Conservation (phyloP, 805 yeast species). For the Candida silvicultrix region DNA sequence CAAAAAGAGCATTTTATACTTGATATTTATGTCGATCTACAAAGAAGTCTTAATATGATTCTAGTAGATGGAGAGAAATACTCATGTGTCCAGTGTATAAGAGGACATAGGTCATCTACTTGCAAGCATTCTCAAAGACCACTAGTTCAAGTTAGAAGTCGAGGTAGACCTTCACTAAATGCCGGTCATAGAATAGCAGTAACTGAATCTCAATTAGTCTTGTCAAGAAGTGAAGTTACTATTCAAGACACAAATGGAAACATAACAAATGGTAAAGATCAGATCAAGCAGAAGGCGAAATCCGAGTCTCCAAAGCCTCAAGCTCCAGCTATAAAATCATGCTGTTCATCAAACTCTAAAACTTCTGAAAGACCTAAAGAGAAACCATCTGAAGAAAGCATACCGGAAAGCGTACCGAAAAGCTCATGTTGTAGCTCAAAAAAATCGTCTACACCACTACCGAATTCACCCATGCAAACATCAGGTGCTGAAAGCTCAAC, state of each 20-base stretch:
- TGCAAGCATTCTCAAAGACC: slow-evolving; percentile 74
- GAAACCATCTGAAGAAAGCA: background rate
- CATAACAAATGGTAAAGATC: background rate
- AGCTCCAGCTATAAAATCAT: background rate
- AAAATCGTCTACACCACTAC: background rate
- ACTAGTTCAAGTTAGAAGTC: slow-evolving; percentile 64
- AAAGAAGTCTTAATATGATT: slow-evolving; percentile 39
- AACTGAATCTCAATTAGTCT: slow-evolving; percentile 16
- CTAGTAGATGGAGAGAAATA: slow-evolving; percentile 66
- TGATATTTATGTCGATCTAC: background rate
- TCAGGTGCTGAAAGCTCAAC: background rate
- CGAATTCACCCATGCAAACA: background rate
- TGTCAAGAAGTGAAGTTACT: slow-evolving; percentile 10
- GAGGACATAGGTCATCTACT: slow-evolving; percentile 78
- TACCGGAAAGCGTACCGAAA: background rate
- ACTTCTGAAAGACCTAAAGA: background rate
- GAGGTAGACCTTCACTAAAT: slow-evolving; percentile 66
- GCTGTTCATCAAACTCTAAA: background rate
- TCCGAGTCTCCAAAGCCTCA: background rate
- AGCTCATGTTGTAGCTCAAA: slow-evolving; percentile 3
- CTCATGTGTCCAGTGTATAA: slow-evolving; percentile 71
- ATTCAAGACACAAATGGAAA: slow-evolving; percentile 2
- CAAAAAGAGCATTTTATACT: background rate
- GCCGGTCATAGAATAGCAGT: slow-evolving; percentile 26
- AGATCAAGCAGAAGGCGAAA: background rate